A percentile compares a stretch with the other conserved stretches of the same genome.
These are phyloP conservation scores for Gliomastix tumulicola DNA, from an alignment of 2,329 filamentous ascomycete species.

Conservation along the genomic window DNA sequence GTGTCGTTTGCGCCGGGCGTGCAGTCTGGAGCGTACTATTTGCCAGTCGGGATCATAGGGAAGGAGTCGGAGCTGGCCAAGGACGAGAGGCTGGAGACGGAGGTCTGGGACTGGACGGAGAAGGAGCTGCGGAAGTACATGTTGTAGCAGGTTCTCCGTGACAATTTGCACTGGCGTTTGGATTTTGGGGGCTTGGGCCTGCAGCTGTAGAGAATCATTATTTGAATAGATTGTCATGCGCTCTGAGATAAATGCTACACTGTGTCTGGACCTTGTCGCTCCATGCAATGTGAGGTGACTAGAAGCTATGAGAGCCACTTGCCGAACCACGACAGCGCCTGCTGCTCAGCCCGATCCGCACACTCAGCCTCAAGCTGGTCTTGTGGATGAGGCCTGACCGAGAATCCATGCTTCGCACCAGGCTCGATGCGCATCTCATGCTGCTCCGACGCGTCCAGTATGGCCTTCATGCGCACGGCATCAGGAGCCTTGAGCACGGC, in stretches of 20 bases:
- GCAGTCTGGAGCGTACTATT: conserved; percentile 16
- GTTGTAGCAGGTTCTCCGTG: no score
- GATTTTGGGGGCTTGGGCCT: no score
- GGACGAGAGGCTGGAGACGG: conserved; percentile 12
- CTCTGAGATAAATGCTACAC: no score
- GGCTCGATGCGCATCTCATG: conserved; percentile 19
- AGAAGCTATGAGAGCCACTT: conserved; percentile 3
- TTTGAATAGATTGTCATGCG: no score
- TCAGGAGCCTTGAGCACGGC: conserved; percentile 20
- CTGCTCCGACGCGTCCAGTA: conserved; percentile 19
- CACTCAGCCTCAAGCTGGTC: conserved; percentile 24
- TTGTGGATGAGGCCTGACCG: conserved; percentile 21
- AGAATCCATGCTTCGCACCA: conserved; percentile 33
- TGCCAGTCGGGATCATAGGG: conserved; percentile 12
- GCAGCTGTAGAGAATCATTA: no score
- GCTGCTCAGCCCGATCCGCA: conserved; percentile 28
- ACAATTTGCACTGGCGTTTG: no score
- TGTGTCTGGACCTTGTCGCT: no score
- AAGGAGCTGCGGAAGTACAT: conserved; percentile 15
- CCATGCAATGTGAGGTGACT: no score
- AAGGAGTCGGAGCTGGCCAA: conserved; percentile 7
- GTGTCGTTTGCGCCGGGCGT: conserved; percentile 9
- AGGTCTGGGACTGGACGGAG: conserved; percentile 20
- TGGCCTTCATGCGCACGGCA: conserved; percentile 19
- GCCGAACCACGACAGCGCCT: conserved; percentile 27